Evolutionary conservation across 1,284 basidiomycete species (phyloP).

Genomic region (Mycena citricolor): DNA sequence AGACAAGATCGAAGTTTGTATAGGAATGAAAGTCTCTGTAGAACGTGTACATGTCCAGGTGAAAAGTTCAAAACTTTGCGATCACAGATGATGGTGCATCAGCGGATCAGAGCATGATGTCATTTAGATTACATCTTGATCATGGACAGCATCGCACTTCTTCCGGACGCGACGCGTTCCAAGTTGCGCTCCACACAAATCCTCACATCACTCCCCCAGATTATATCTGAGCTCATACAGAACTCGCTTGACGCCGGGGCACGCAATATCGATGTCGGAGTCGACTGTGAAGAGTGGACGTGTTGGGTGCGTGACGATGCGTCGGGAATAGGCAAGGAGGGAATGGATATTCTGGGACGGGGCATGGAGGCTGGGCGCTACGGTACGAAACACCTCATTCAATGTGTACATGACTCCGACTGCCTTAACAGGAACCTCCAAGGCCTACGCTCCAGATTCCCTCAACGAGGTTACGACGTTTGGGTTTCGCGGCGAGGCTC

Average conservation of each 20-base stretch:
- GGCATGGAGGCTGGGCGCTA: conserved; percentile 59
- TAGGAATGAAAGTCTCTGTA: no score
- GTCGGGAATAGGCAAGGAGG: conserved; percentile 62
- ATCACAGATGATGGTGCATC: no score
- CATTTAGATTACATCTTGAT: no score
- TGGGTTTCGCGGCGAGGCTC: conserved; percentile 88
- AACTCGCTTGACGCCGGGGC: conserved; percentile 79
- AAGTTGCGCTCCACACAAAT: conserved; percentile 81
- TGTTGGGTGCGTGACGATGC: conserved; percentile 87
- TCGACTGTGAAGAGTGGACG: conserved; percentile 70
- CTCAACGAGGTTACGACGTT: conserved; percentile 62
- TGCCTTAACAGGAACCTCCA: conserved; percentile 60
- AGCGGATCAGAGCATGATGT: no score
- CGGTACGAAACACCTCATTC: conserved; percentile 43
- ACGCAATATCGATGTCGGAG: conserved; percentile 58
- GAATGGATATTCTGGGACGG: conserved; percentile 54
- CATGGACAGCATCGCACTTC: conserved; percentile 44
- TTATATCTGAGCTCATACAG: conserved; percentile 82
- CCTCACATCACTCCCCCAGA: conserved; percentile 74
- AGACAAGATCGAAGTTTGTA: no score
- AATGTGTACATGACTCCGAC: not conserved
- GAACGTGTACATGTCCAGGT: no score
- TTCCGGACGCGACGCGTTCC: conserved; percentile 55
- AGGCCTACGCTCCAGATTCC: conserved; percentile 54
- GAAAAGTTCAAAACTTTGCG: no score